Base-by-base conservation (phyloP, 2,329 filamentous ascomycete genomes). In the Fusarium nisikadoi region DNA sequence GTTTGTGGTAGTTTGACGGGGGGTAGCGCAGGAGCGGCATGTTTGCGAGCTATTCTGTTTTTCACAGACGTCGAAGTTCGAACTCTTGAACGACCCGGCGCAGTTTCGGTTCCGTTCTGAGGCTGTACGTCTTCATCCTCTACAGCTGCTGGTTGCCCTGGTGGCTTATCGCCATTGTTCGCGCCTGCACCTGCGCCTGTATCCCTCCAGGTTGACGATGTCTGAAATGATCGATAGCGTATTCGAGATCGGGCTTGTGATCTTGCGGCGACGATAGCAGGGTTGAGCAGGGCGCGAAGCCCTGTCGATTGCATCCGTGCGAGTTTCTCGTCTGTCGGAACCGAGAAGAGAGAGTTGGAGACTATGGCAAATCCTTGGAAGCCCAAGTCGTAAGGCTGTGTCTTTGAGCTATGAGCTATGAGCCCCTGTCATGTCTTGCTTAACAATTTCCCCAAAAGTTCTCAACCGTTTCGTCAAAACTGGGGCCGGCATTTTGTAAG, bases 1-100 rank as follows among this genome's bases (percentile, higher is more conserved):
- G 84, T 86, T 62, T 84, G 79, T 2, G 91, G 89, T 19, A 93
- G 80, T 54, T 85, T 82, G 27, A 89, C 81, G 5, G 84, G 82
- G n/a, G 88, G 88, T 16, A 89, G 72, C 47, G 83, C 82, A 31
- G 82, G 80, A 38, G 81, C 79, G 36, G 76, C 77, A 45, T 79
- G 74, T 57, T 78, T 78, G 57, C 81, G 78, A 61, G 79, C 68
- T 55, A 78, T 75, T 35, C 81, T 79, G 62, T 73, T 77, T 69
- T 79, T 80, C 75, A 76, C 52, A 33, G 77, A 74, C 42, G 73
- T 66, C 12, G 75, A 63, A 5, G 75, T 58, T 23, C 77, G 73
- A 56, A 73, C 60, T 60, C 79, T 75, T 9, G 75, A 75, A 25
- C 80, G 79, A 13, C 77, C 77, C 25, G 74, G 68, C 5, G 71